A percentile compares a stretch with the other conserved stretches of the same genome.
Evolutionary conservation across 2,329 filamentous ascomycete genomes (phyloP).

Genomic region (Trichoderma asperellum): DNA sequence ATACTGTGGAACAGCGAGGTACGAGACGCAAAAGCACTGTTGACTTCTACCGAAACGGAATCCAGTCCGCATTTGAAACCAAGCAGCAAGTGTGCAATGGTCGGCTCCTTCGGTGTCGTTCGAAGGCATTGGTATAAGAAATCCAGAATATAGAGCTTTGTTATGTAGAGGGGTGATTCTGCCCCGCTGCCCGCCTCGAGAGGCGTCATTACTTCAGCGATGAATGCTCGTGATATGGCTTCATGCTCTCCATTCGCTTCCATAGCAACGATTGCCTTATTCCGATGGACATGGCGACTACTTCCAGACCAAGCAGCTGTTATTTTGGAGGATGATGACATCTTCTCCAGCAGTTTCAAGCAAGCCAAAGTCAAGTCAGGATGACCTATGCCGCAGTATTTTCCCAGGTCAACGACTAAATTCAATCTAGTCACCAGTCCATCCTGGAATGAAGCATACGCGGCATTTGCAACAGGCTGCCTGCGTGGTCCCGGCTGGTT

Average conservation of each 20-base stretch:
- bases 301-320: slow-evolving; percentile 69
- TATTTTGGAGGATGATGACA: slow-evolving; percentile 82
- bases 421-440: slow-evolving; percentile 80
- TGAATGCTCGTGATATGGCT: slow-evolving; percentile 75
- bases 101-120: slow-evolving; percentile 75
- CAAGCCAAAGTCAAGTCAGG: slow-evolving; percentile 79
- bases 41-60: slow-evolving; percentile 67
- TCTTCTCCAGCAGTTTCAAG: slow-evolving; percentile 79
- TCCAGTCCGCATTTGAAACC: slow-evolving; percentile 81
- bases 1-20: slow-evolving; percentile 84
- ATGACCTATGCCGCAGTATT: slow-evolving; percentile 85
- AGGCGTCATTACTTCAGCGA: slow-evolving; percentile 66
- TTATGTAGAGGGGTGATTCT: slow-evolving; percentile 72
- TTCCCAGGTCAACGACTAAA: slow-evolving; percentile 79
- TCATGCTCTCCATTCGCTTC: slow-evolving; percentile 80
- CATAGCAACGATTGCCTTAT: slow-evolving; percentile 86
- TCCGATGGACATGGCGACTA: slow-evolving; percentile 66
- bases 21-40: slow-evolving; percentile 70
- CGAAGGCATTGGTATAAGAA: slow-evolving; percentile 82
- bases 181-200: slow-evolving; percentile 75
- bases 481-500: slow-evolving; percentile 63
- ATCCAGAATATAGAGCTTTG: slow-evolving; percentile 82
- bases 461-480: slow-evolving; percentile 65
- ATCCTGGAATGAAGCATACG: slow-evolving; percentile 90
- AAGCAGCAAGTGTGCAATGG: slow-evolving; percentile 86